Percentiles rank a stretch among this genome's conserved stretches.
phyloP scores from a whole-genome alignment of 148 eudicot species.

The Camellia japonica region DNA sequence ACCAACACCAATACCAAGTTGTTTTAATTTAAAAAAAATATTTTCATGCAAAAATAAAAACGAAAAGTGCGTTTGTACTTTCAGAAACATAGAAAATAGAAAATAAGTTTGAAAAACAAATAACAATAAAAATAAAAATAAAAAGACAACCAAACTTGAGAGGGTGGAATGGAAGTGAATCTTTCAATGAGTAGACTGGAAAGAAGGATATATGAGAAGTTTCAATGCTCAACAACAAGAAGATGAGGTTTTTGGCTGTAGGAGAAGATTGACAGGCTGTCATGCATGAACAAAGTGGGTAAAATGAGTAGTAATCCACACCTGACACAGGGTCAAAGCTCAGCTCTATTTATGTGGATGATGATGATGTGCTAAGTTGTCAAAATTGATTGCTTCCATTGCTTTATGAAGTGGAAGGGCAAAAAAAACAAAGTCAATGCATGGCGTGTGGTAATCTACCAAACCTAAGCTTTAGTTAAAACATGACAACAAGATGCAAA shows the following conservation, averaged over 20 bases:
- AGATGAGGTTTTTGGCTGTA: not conserved
- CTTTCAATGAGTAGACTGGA: not conserved
- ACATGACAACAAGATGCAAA: too few species aligned
- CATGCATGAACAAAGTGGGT: not conserved
- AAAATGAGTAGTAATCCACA: not conserved
- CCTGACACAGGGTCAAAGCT: not conserved
- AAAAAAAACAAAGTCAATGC: not conserved
- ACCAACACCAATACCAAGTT: too few species aligned
- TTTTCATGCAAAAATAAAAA: too few species aligned
- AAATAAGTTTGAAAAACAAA: too few species aligned
- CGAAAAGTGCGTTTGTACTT: too few species aligned
- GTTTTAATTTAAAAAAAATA: too few species aligned
- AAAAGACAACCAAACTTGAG: too few species aligned
- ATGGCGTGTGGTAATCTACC: not conserved
- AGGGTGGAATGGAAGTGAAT: not conserved
- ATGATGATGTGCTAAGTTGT: not conserved
- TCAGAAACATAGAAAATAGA: too few species aligned
- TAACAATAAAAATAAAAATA: too few species aligned
- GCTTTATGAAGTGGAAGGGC: not conserved
- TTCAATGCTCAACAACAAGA: slow-evolving; percentile 2
- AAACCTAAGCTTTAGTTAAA: not conserved
- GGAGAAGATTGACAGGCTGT: slow-evolving; percentile 5
- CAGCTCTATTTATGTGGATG: not conserved
- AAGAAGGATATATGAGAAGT: not conserved
- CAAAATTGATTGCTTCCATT: slow-evolving; percentile 10